Percentiles rank a stretch among this genome's conserved stretches.
phyloP scores from a whole-genome alignment of 2,329 filamentous ascomycete species.

The Trichoderma lentiforme region DNA sequence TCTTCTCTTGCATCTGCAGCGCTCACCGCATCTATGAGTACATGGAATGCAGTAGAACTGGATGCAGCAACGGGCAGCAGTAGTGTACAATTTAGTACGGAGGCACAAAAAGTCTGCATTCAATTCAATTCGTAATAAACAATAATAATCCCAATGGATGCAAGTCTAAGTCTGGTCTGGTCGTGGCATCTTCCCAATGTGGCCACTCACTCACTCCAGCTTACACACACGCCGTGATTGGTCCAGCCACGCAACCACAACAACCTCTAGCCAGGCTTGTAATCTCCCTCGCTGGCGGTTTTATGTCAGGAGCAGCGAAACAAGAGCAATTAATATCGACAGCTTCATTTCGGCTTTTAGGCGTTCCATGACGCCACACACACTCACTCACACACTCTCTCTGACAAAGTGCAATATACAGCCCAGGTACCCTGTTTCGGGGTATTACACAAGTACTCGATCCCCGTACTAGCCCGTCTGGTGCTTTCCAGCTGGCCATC shows the following conservation, averaged over 20 bases:
- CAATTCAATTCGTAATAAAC: neutral
- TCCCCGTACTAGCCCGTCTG: neutral
- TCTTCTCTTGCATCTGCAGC: neutral
- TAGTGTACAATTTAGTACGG: neutral
- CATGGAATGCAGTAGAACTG: neutral
- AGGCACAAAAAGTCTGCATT: neutral
- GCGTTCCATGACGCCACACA: neutral
- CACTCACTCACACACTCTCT: neutral
- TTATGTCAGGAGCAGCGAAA: conserved; percentile 6
- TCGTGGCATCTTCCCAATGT: neutral
- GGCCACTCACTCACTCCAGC: neutral
- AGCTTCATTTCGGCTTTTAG: conserved; percentile 3
- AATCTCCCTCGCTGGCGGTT: neutral
- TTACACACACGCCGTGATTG: neutral
- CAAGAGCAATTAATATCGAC: conserved; percentile 1
- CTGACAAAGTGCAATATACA: neutral
- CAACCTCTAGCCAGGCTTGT: neutral
- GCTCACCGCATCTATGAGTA: neutral
- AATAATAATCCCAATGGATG: neutral
- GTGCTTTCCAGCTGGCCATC: neutral
- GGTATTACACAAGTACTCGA: neutral
- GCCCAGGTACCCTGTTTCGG: neutral
- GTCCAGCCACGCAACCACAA: neutral
- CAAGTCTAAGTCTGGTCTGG: neutral
- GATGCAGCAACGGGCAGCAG: neutral